Base-by-base conservation (phyloP, 2,329 filamentous ascomycete genomes). In the Epichloe hybrida region DNA sequence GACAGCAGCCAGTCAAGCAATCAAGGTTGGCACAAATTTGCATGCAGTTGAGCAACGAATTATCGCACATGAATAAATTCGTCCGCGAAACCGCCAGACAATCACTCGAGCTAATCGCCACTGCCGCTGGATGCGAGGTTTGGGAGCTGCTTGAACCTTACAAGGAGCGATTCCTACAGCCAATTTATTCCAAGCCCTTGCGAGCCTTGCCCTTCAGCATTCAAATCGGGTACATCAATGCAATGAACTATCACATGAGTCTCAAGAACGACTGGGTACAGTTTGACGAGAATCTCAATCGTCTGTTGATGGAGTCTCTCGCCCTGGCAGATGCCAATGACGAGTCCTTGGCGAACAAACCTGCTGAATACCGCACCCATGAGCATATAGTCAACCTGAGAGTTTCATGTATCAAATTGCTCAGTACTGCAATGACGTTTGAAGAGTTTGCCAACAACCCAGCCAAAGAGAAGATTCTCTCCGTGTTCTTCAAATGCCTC, bases 161-260 rank as follows among this genome's bases (percentile, higher is more conserved):
- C 60, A 95, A 93, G 66, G 90, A 97, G 53, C 79, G 88, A 35
- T 77, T 97, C 37, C 73, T 97, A n/a, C 77, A 83, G 53, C 88
- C 90, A 0, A 96, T 99, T 46, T 98, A 93, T 71, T 87, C 88
- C 57, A 99, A 99, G 65, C 93, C 93, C 13, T 69, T 99, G 20
- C 80, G 93, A 54, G 94, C 93, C 0, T 72, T 99, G 54, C 93
- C 93, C 0, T 98, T 98, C 62, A 78, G 88, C 5, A 91, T 88
- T 3, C 94, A 98, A 69, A 98, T 98, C 58, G 94, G 93, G 4
- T 97, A 95, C 62, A 96, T 99, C 58, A 94, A 98, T 64, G 93
- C 93, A 1, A 89, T 98, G 62, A 95, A 88, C 0, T 98, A 94
- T 66, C 94, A 94, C 62, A 79, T 99, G 71, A 84, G 84, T 51